phyloP scores from a whole-genome alignment of 371 early-diverging fungal genomes.

The Choanephora cucurbitarum region DNA sequence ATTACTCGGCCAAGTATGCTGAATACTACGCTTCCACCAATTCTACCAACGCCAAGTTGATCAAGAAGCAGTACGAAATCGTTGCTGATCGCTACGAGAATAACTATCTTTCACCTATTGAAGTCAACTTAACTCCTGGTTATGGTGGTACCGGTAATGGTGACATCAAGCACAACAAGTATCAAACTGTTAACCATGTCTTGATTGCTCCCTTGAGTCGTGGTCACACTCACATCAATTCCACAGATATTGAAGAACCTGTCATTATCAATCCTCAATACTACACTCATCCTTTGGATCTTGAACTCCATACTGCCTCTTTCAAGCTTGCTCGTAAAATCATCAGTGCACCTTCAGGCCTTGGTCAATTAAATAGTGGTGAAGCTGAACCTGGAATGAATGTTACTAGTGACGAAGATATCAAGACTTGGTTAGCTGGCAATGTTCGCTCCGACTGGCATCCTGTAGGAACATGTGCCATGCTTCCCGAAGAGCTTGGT shows the following conservation, averaged over 20 bases:
- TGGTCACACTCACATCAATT: constrained; percentile 15
- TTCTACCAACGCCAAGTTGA: constrained; percentile 1
- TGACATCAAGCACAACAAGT: constrained; percentile 10
- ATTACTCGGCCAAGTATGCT: constrained; percentile 7
- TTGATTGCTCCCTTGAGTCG: constrained; percentile 17
- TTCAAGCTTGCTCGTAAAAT: constrained; percentile 20
- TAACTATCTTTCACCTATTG: constrained; percentile 18
- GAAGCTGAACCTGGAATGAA: constrained; percentile 18
- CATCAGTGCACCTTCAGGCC: constrained; percentile 9
- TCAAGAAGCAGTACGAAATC: constrained; percentile 19
- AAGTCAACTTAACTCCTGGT: constrained; percentile 22
- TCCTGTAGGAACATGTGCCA: constrained; percentile 35
- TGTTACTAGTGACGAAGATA: constrained; percentile 19
- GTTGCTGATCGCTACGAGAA: constrained; percentile 18
- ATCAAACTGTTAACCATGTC: constrained; percentile 23
- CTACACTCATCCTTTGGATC: constrained; percentile 19
- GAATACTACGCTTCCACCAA: constrained; percentile 15
- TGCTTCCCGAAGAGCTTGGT: constrained; percentile 33
- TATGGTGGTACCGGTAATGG: constrained; percentile 14
- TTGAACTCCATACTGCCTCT: constrained; percentile 18
- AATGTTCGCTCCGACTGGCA: constrained; percentile 30
- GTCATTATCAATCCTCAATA: constrained; percentile 17
- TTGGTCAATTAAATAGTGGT: constrained; percentile 9
- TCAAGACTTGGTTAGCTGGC: constrained; percentile 10
- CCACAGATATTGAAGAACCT: constrained; percentile 17